These are phyloP conservation scores for Apiospora malaysiana DNA, from an alignment of 2,329 filamentous ascomycete genomes.

Conservation along the genomic window DNA sequence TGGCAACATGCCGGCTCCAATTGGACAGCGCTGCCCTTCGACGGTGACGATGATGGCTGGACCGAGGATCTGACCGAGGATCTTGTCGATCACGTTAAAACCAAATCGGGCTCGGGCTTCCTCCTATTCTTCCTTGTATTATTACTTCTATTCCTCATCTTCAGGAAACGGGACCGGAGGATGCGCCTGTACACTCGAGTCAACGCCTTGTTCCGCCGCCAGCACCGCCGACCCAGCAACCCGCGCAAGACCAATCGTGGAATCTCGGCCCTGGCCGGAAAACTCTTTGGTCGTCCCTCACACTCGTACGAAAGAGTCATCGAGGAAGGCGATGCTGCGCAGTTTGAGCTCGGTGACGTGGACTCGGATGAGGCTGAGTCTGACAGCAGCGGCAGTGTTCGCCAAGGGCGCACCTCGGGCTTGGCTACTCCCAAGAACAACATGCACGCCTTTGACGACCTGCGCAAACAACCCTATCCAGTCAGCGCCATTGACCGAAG, in stretches of 20 bases:
- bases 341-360: constrained; percentile 78
- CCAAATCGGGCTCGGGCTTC: constrained; percentile 74
- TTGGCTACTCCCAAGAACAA: constrained; percentile 70
- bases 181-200: constrained; percentile 64
- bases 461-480: constrained; percentile 39
- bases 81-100: constrained; percentile 69
- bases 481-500: constrained; percentile 64
- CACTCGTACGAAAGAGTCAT: constrained; percentile 81
- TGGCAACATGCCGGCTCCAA: constrained; percentile 82
- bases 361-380: constrained; percentile 69
- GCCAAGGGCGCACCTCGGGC: constrained; percentile 67
- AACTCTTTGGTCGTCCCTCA: constrained; percentile 67
- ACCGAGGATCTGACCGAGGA: constrained; percentile 53
- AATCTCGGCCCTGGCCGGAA: constrained; percentile 59
- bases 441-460: constrained; percentile 56
- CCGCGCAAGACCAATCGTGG: constrained; percentile 52
- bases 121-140: constrained; percentile 80
- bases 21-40: constrained; percentile 42
- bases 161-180: constrained; percentile 81
- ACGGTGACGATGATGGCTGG: constrained; percentile 58
- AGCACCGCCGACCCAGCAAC: constrained; percentile 51
- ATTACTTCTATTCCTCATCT: constrained; percentile 70
- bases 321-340: constrained; percentile 76
- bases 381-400: constrained; percentile 60
- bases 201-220: constrained; percentile 47